Evolutionary conservation across 208 protist genomes (phyloP), one percentile per base, ranked within the genome.

Genomic region (Tetramitus jugosus): DNA sequence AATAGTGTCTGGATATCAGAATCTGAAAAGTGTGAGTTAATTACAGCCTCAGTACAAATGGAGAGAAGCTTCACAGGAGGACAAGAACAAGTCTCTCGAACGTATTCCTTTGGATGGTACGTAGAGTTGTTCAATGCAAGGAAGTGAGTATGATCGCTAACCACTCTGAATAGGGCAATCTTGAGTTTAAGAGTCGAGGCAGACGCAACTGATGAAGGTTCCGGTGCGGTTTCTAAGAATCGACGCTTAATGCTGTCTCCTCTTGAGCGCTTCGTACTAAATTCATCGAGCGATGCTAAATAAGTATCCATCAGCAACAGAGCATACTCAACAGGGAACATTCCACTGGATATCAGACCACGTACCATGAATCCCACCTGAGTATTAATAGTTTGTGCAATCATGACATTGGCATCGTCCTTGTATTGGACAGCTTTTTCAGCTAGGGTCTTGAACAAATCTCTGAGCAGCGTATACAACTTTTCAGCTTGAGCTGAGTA

Each of bases 261-360:
- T n/a, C n/a, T n/a, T n/a, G n/a, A n/a, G n/a, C n/a, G n/a, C n/a
- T n/a, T n/a, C n/a, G n/a, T n/a, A n/a, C n/a, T n/a, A n/a, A n/a
- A n/a, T n/a, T n/a, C n/a, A n/a, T n/a, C n/a, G n/a, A n/a, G n/a
- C n/a, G n/a, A n/a, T n/a, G n/a, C n/a, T n/a, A n/a, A n/a, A n/a
- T n/a, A n/a, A n/a, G n/a, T n/a, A n/a, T n/a, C n/a, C n/a, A n/a
- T n/a, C n/a, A n/a, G n/a, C n/a, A n/a, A n/a, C n/a, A n/a, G n/a
- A n/a, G n/a, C n/a, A n/a, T n/a, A n/a, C n/a, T n/a, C n/a, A n/a
- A 13, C 3, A 53, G 39, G n/a, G 46, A 74, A 53, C 3, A 29
- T 74, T 74, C 67, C 67, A 74, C 53, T 43, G 53, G 37, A 35
- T 74, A 74, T n/a, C 37, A 74, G 53, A 74, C 37, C 42, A 29